phyloP scores from a whole-genome alignment of 345 rosid genomes.

The Stellera chamaejasme region DNA sequence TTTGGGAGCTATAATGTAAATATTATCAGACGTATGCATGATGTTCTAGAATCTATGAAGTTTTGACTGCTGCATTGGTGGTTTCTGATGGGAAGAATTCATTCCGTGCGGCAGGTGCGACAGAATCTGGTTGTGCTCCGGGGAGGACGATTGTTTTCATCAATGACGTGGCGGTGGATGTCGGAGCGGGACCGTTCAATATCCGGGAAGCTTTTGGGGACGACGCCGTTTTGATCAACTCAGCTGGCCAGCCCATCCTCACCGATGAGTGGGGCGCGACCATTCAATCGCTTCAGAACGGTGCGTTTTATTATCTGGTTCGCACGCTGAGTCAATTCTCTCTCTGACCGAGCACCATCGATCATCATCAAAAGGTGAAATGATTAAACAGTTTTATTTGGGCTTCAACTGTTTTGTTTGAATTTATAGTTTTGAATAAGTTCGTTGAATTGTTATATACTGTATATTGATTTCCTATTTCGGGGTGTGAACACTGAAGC shows the following conservation, averaged over 20 bases:
- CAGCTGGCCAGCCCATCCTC: slow-evolving; percentile 71
- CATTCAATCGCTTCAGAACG: slow-evolving; percentile 76
- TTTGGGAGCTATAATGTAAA: slow-evolving; percentile 3
- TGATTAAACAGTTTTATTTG: too few relatives aligned
- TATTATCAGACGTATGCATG: slow-evolving; percentile 44
- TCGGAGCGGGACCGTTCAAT: slow-evolving; percentile 60
- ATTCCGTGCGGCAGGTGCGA: slow-evolving; percentile 22
- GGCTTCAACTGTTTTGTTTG: too few relatives aligned
- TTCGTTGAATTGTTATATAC: too few relatives aligned
- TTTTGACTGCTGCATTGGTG: slow-evolving; percentile 16
- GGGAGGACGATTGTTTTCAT: slow-evolving; percentile 60
- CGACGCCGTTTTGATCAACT: slow-evolving; percentile 57
- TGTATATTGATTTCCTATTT: too few relatives aligned
- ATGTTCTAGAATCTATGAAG: slow-evolving; percentile 11
- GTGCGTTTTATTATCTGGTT: slow-evolving; percentile 75
- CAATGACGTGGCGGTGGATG: slow-evolving; percentile 83
- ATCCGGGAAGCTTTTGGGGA: slow-evolving; percentile 88
- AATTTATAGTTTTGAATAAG: too few relatives aligned
- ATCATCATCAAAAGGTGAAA: too few relatives aligned
- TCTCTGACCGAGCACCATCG: too few relatives aligned
- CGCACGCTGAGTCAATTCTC: slow-evolving; percentile 7
- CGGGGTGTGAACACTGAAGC: too few relatives aligned
- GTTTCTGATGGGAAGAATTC: neutral
- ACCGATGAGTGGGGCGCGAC: slow-evolving; percentile 83
- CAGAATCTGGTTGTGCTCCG: slow-evolving; percentile 14